Evolutionary conservation across 2,329 filamentous ascomycete genomes (phyloP).

Genomic region (Calycina herbarum): DNA sequence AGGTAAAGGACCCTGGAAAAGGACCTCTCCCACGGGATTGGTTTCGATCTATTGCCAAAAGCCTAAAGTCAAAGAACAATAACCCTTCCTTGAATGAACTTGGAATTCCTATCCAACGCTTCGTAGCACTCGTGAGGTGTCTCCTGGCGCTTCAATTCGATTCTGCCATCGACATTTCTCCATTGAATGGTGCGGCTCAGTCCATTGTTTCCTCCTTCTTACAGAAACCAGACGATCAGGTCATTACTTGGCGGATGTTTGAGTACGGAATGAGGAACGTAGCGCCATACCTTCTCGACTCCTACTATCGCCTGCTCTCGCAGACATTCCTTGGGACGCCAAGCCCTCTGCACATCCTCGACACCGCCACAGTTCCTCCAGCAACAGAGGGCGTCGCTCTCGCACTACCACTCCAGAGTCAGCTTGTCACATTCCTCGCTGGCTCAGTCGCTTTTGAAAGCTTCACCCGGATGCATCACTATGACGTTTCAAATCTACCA

Average conservation of each 20-base stretch:
- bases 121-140: not conserved
- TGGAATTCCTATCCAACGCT: not conserved
- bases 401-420: constrained; percentile 4
- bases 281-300: constrained; percentile 9
- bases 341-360: not conserved
- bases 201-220: not conserved
- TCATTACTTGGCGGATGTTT: not conserved
- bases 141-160: not conserved
- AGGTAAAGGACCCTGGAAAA: not conserved
- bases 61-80: not conserved
- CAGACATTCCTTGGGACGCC: not conserved
- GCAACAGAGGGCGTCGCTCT: not conserved
- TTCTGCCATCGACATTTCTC: not conserved
- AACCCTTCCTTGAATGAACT: not conserved
- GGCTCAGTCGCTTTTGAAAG: constrained; percentile 5
- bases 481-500: not conserved
- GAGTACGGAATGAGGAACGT: constrained; percentile 3
- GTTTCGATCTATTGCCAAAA: constrained; percentile 1
- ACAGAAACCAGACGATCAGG: not conserved
- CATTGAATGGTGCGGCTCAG: not conserved
- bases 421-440: constrained; percentile 5
- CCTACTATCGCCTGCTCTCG: constrained; percentile 6
- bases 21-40: not conserved
- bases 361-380: not conserved
- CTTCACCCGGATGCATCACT: not conserved